Evolutionary conservation across 228 moss, liverwort and hornwort species (phyloP), one percentile per base, ranked within the genome.

Genomic region (Sphagnum fallax): DNA sequence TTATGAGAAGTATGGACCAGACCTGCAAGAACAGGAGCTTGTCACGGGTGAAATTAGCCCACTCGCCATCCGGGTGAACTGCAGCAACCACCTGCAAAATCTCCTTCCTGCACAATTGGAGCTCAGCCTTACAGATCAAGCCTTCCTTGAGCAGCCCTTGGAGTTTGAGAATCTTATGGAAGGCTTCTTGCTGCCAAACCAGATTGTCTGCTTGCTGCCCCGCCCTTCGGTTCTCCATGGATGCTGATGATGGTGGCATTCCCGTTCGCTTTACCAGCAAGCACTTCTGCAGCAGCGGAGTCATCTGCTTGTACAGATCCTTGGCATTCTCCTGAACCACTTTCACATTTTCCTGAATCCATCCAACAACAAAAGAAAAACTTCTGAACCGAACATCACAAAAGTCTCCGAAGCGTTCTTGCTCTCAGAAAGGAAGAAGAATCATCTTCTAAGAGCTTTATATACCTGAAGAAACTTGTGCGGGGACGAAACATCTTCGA

Each of bases 141-240:
- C 78, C 79, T 16, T 88, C 88, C 72, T 75, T 75, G 6, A 82
- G 79, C 62, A 84, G 71, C 61, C 88, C 84, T 78, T 76, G 81
- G 12, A 82, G 63, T 68, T 84, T 82, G 51, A 88, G 57, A 4
- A 88, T 66, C 1, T 75, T 69, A 66, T 88, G 88, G 68, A 88
- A 88, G 81, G 75, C 77, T 52, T 88, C 88, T 63, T 88, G 88
- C 73, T 88, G 88, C 88, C 88, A 88, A 65, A 81, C 84, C 7
- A 88, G 65, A 63, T 84, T 63, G 62, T 88, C 79, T 12, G 79
- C 76, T 64, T 84, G 88, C 74, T 84, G 88, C 67, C 53, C 64
- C 5, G 63, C 68, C 8, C 75, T 71, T 53, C 80, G 73, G 48
- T 78, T 71, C 50, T 64, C 66, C 59, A 61, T 73, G 4, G 10